A percentile compares a stretch with the other conserved stretches of the same genome.
phyloP scores from a whole-genome alignment of 2,329 filamentous ascomycete genomes.

The Eutypella sp. region DNA sequence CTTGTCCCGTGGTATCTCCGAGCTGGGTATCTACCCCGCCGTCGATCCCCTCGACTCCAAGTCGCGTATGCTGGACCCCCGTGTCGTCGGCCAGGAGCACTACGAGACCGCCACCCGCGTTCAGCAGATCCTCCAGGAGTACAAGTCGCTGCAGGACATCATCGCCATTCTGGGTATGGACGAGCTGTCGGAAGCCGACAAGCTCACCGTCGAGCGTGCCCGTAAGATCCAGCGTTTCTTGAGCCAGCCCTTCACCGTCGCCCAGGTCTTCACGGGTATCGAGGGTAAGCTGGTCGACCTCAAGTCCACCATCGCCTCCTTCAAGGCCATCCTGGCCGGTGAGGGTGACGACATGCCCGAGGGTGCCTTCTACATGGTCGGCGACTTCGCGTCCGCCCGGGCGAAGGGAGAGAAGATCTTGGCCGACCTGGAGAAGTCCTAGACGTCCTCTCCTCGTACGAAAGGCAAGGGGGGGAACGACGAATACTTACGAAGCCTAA shows the following conservation, averaged over 20 bases:
- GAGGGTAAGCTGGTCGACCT: conserved; percentile 96
- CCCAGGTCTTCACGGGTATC: conserved; percentile 80
- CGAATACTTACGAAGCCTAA: too few species aligned
- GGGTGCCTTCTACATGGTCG: conserved; percentile 96
- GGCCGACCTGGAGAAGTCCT: conserved; percentile 75
- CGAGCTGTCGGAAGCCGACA: conserved; percentile 97
- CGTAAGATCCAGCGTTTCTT: conserved; percentile 99
- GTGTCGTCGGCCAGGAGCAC: conserved; percentile 97
- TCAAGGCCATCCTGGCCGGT: conserved; percentile 94
- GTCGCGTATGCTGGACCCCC: conserved; percentile 98
- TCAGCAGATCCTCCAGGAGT: conserved; percentile 99
- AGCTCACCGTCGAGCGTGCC: conserved; percentile 99
- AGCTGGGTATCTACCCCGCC: conserved; percentile 99
- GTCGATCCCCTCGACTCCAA: conserved; percentile 99
- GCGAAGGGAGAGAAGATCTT: conserved; percentile 99
- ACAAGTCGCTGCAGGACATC: conserved; percentile 99
- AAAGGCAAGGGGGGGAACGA: conserved; percentile 20
- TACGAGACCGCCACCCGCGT: conserved; percentile 92
- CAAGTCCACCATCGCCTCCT: conserved; percentile 95
- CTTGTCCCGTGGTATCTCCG: conserved; percentile 99
- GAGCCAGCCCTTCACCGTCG: conserved; percentile 95
- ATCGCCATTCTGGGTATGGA: conserved; percentile 99
- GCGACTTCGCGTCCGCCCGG: conserved; percentile 86
- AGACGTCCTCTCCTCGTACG: conserved; percentile 29
- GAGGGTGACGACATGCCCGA: conserved; percentile 96